A percentile compares a stretch with the other conserved stretches of the same genome.
These are phyloP conservation scores for Mycothermus thermophilus DNA, from an alignment of 495 filamentous ascomycete genomes.

Conservation along the genomic window DNA sequence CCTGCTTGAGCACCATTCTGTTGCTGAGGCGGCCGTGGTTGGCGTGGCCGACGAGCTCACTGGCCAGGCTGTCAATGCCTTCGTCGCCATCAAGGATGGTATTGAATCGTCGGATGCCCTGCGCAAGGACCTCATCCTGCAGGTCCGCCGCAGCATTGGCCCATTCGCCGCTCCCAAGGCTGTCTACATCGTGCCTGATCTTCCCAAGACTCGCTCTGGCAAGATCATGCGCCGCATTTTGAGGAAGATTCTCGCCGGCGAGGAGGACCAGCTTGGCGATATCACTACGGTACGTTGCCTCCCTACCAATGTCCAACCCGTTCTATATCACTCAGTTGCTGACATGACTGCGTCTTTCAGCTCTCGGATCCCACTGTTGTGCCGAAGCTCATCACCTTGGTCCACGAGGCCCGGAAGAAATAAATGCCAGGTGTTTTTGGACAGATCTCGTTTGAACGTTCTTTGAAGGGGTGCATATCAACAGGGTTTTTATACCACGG, in stretches of 20 bases:
- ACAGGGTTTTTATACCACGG: no score
- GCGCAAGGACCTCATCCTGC: slow-evolving; percentile 81
- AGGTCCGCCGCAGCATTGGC: slow-evolving; percentile 92
- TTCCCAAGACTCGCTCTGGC: slow-evolving; percentile 90
- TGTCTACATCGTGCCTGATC: slow-evolving; percentile 74
- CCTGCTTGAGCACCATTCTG: slow-evolving; percentile 74
- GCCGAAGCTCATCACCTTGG: slow-evolving; percentile 70
- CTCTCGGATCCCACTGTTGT: slow-evolving; percentile 84
- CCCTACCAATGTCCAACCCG: no score
- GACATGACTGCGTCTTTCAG: slow-evolving; percentile 37
- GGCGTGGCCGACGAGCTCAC: slow-evolving; percentile 87
- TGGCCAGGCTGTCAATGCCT: slow-evolving; percentile 94
- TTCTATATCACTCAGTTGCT: slow-evolving; percentile 22
- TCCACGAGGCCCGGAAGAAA: slow-evolving; percentile 46
- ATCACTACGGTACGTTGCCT: slow-evolving; percentile 84
- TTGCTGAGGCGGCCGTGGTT: slow-evolving; percentile 92
- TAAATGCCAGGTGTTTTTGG: slow-evolving; percentile 13
- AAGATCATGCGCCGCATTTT: slow-evolving; percentile 99
- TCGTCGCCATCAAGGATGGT: slow-evolving; percentile 83
- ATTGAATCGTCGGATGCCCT: slow-evolving; percentile 66
- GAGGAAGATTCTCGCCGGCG: slow-evolving; percentile 88
- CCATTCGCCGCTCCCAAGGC: slow-evolving; percentile 95
- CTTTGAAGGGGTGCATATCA: no score
- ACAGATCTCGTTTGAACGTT: no score
- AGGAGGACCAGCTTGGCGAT: slow-evolving; percentile 94